Base-by-base conservation (phyloP, 257 asterid genomes). In the Solanum habrochaites region DNA sequence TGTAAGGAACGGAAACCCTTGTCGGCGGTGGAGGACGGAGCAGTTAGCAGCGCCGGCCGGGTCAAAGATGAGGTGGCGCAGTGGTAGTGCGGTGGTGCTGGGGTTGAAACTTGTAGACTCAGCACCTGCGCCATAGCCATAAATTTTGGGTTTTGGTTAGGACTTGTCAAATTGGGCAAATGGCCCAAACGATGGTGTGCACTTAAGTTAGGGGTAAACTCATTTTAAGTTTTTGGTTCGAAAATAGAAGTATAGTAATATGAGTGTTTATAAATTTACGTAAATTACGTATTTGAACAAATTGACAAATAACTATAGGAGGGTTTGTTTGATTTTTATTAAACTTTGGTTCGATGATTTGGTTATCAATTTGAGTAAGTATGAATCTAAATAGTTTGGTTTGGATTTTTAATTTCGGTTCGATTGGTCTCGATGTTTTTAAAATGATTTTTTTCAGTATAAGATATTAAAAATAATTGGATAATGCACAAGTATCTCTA, bases 51-150 rank as follows among this genome's bases (percentile, higher is more conserved):
- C 1, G 60, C 83, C 25, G 43, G 27, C 87, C 77, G 92, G 31
- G 91, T 58, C 31, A 88, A 86, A 21, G 60, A 47, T 40, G 88
- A 23, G 81, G 10, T 87, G 40, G 10, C 85, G 35, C 52, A 93
- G 88, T 88, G 92, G 87, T 31, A 87, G 66, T 64, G 88, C 20
- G 86, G 82, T 64, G 8, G 90, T 85, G 86, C 21, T 85, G 87
- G 89, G 77, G 81, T 85, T 58, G 92, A 89, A 43, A 93, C 87
- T 74, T 91, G 85, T 40, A 91, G 90, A 87, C 88, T 85, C 47
- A 94, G 88, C 75, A 94, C 92, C 87, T 91, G 95, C 90, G 97
- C 94, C 98, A 95, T 94, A 49, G 80, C 94, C 97, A 95, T 94
- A 49, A 75, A 67, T 85, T 29, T 86, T 72, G 75, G 80, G 67